These are phyloP conservation scores for Polysphondylium violaceum DNA, from an alignment of 78 protist species.

Conservation along the genomic window DNA sequence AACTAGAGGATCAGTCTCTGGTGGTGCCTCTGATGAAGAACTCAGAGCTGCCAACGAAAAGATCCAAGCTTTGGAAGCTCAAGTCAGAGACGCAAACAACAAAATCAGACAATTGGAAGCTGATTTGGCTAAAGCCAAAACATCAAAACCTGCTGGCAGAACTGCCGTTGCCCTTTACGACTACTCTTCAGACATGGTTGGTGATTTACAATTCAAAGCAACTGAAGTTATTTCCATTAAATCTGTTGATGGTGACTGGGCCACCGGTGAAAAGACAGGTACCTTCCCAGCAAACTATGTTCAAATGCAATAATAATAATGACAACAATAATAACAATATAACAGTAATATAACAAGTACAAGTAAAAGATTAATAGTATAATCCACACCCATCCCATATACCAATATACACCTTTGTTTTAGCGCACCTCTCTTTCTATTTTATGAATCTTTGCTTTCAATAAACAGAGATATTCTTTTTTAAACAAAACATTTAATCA, in stretches of 20 bases:
- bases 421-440: no score
- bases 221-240: slow-evolving; percentile 13
- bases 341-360: no score
- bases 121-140: not conserved
- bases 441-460: no score
- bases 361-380: no score
- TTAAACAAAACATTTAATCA: no score
- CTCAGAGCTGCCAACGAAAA: slow-evolving; percentile 5
- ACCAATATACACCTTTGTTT: no score
- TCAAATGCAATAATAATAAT: no score
- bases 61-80: slow-evolving; percentile 31
- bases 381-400: no score
- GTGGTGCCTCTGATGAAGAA: not conserved
- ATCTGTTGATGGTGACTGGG: slow-evolving; percentile 34
- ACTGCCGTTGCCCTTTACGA: slow-evolving; percentile 57
- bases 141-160: not conserved
- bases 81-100: slow-evolving; percentile 4
- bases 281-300: slow-evolving; percentile 32
- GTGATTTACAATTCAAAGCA: slow-evolving; percentile 46
- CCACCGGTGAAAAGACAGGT: slow-evolving; percentile 27
- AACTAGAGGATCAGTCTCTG: not conserved
- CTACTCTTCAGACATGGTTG: not conserved
- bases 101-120: slow-evolving; percentile 35
- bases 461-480: no score
- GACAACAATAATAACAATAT: no score